Evolutionary conservation across 371 early-diverging fungal genomes (phyloP).

Genomic region (Apophysomyces variabilis): DNA sequence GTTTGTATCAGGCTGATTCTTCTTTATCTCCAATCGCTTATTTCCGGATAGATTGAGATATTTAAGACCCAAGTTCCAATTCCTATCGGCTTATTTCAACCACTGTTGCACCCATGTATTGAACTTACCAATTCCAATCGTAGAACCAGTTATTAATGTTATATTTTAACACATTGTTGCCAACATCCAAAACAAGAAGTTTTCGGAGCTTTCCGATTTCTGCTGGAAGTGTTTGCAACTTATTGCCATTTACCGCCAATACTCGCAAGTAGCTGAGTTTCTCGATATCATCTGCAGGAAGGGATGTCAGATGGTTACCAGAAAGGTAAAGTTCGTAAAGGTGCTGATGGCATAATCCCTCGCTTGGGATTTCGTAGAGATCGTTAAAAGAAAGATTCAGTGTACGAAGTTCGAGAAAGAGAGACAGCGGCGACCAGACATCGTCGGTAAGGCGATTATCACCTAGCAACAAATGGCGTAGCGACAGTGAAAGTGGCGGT

Average conservation of each 20-base stretch:
- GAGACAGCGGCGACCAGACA: constrained; percentile 72
- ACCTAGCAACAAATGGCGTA: constrained; percentile 72
- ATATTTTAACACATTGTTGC: constrained; percentile 87
- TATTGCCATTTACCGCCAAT: constrained; percentile 89
- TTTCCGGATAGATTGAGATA: constrained; percentile 94
- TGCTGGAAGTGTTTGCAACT: constrained; percentile 85
- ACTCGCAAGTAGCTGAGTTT: constrained; percentile 68
- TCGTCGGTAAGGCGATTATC: constrained; percentile 88
- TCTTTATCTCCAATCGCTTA: constrained; percentile 84
- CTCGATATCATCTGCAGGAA: constrained; percentile 89
- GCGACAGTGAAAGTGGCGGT: constrained; percentile 66
- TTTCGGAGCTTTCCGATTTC: constrained; percentile 84
- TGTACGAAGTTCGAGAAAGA: constrained; percentile 71
- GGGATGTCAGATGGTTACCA: constrained; percentile 83
- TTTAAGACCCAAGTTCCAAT: constrained; percentile 87
- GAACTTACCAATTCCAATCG: constrained; percentile 89
- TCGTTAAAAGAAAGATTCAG: constrained; percentile 87
- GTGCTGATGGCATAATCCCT: constrained; percentile 53
- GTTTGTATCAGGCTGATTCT: constrained; percentile 46
- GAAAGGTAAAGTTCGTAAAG: constrained; percentile 80
- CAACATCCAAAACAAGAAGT: constrained; percentile 81
- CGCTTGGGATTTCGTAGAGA: constrained; percentile 74
- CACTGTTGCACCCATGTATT: not conserved
- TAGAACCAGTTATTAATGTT: constrained; percentile 95
- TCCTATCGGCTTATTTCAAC: constrained; percentile 42